Conservation (phyloP, 2,329 filamentous ascomycete genomes). For the Fusarium sp. region DNA sequence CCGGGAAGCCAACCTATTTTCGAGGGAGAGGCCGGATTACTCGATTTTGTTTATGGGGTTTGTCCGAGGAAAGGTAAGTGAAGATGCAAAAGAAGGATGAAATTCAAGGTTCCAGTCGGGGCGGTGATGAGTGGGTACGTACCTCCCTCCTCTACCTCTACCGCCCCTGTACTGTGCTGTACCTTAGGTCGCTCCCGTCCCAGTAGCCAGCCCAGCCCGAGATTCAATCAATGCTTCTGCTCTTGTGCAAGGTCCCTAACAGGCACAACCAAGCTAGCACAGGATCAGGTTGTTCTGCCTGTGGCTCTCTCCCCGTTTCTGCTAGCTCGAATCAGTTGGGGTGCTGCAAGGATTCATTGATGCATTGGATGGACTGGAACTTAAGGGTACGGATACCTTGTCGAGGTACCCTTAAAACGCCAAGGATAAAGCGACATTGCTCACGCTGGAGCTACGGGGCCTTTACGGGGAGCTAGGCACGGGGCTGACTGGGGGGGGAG, state of each 20-base stretch:
- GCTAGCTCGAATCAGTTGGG: constrained; percentile 38
- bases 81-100: constrained; percentile 49
- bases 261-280: constrained; percentile 17
- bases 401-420: constrained; percentile 39
- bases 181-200: constrained; percentile 23
- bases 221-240: constrained; percentile 28
- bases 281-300: constrained; percentile 31
- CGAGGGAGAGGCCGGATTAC: constrained; percentile 23
- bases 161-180: constrained; percentile 12
- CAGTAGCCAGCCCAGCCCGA: constrained; percentile 17
- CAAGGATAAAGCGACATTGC: constrained; percentile 38
- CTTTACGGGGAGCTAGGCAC: constrained; percentile 38
- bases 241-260: constrained; percentile 12
- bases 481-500: constrained; percentile 40
- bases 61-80: constrained; percentile 43
- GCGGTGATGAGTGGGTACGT: constrained; percentile 45
- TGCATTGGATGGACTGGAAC: constrained; percentile 34
- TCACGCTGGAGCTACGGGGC: constrained; percentile 38
- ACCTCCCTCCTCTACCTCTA: constrained; percentile 33
- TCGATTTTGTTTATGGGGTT: constrained; percentile 27
- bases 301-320: constrained; percentile 42
- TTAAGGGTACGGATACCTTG: constrained; percentile 27
- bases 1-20: constrained; percentile 23
- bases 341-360: constrained; percentile 34
- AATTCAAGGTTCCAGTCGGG: constrained; percentile 46